These are phyloP conservation scores for Phytophthora sp. DNA, from an alignment of 352 stramenopile species.

Conservation along the genomic window DNA sequence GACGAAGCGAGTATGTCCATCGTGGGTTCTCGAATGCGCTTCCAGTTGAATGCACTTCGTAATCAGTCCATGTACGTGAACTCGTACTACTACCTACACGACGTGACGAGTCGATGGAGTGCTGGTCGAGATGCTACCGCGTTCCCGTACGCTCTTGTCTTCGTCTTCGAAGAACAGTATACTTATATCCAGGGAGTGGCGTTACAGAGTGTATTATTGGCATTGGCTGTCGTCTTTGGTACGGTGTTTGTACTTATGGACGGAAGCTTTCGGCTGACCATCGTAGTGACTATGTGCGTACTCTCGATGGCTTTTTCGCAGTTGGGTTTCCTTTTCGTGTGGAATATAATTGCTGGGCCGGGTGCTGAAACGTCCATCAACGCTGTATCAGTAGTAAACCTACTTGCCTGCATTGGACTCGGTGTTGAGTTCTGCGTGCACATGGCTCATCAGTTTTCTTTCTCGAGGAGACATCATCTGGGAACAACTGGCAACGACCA, in stretches of 20 bases:
- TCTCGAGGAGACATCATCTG: conserved; percentile 53
- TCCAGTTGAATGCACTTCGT: conserved; percentile 85
- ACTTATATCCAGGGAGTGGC: conserved; percentile 91
- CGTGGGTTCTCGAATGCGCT: conserved; percentile 79
- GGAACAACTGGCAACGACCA: conserved; percentile 67
- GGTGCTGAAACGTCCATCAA: conserved; percentile 83
- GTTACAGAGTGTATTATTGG: conserved; percentile 84
- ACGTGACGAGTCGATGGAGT: conserved; percentile 56
- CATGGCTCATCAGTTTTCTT: conserved; percentile 84
- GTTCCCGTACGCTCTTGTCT: conserved; percentile 91
- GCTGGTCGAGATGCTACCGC: conserved; percentile 35
- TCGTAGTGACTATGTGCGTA: conserved; percentile 79
- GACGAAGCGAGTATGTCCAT: conserved; percentile 46
- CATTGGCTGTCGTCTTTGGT: conserved; percentile 80
- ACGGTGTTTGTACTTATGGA: conserved; percentile 83
- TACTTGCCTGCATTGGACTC: conserved; percentile 87
- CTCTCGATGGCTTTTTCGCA: conserved; percentile 81
- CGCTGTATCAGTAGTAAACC: conserved; percentile 90
- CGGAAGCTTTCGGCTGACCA: conserved; percentile 61
- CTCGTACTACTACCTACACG: conserved; percentile 89
- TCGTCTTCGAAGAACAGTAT: conserved; percentile 94
- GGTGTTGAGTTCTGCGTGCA: conserved; percentile 92
- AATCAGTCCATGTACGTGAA: conserved; percentile 92
- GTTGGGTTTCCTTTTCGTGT: conserved; percentile 84
- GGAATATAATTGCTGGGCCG: conserved; percentile 58